Base-by-base conservation (phyloP, 176 grass and related monocot species). In the Aechmea fasciata region DNA sequence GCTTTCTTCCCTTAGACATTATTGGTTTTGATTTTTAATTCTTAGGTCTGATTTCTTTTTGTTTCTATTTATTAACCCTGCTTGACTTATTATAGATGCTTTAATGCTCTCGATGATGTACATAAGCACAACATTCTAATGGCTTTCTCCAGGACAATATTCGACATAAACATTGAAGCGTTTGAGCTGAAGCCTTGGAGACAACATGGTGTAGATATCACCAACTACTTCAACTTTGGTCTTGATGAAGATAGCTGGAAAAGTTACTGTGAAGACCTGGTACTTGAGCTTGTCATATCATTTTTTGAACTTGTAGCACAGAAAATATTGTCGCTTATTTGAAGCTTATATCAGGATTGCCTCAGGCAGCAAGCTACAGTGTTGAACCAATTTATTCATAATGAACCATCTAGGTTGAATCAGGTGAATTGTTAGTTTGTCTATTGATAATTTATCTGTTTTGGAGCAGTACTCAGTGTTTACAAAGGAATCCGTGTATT, bases 161-260 rank as follows among this genome's bases (percentile, higher is more conserved):
- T 83, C 73, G 63, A 73, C 71, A 63, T 83, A 51, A 69, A 73
- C 47, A 91, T 85, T 74, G 91, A 85, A 81, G 91, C 49, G 71
- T 85, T 96, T 81, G 74, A 85, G 52, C 72, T 81, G 24, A 96
- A 96, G 68, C 87, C 87, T 68, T 96, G 91, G 91, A 96, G 77
- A 76, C 73, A 85, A 28, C 67, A 52, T 51, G 82, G 80, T 26
- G 71, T 78, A 9, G 80, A 96, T 79, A 78, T 85, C 24, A 83
- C 61, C 15, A 79, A 96, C 47, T 96, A 83, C 74, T 96, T 91
- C 51, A 96, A 96, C 71, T 96, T 85, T 66, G 80, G 66, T 49
- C 61, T 96, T 25, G 80, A 88, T 87, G 87, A 96, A 79, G 84
- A 91, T 71, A 68, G 91, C 71, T 91, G 91, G 91, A 88, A 68